Evolutionary conservation across 2,329 filamentous ascomycete species (phyloP).

Genomic region (Diaporthe vaccinii): DNA sequence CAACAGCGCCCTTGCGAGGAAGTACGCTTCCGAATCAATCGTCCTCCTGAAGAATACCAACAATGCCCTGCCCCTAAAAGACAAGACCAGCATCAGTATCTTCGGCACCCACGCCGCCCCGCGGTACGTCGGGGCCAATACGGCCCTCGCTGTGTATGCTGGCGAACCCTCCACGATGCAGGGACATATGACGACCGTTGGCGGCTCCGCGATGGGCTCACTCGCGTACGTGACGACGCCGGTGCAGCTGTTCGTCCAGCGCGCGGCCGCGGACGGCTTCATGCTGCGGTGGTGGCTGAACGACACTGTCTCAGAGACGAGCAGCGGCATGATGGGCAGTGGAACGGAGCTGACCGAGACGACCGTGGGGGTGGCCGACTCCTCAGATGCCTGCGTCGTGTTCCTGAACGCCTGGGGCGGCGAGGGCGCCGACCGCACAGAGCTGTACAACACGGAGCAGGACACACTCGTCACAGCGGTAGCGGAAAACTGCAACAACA

Average conservation of each 20-base stretch:
- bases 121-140: conserved; percentile 17
- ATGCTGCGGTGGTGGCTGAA: conserved; percentile 62
- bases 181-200: conserved; percentile 62
- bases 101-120: conserved; percentile 56
- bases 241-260: conserved; percentile 63
- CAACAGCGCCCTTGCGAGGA: conserved; percentile 67
- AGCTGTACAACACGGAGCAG: conserved; percentile 75
- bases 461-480: conserved; percentile 70
- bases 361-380: conserved; percentile 45
- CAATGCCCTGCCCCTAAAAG: conserved; percentile 66
- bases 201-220: conserved; percentile 65
- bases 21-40: conserved; percentile 69
- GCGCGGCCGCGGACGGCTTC: conserved; percentile 55
- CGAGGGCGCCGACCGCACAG: conserved; percentile 76
- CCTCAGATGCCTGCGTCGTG: conserved; percentile 75
- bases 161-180: conserved; percentile 4
- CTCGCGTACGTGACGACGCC: conserved; percentile 68
- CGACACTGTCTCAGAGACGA: conserved; percentile 55
- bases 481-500: conserved; percentile 70
- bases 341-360: conserved; percentile 13
- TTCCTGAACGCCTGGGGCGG: conserved; percentile 78
- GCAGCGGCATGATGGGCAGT: neutral
- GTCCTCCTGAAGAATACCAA: conserved; percentile 74
- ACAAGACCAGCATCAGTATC: conserved; percentile 68
- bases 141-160: neutral